Evolutionary conservation across 2,329 filamentous ascomycete species (phyloP), one percentile per base, ranked within the genome.

Genomic region (Paecilomyces niveus): DNA sequence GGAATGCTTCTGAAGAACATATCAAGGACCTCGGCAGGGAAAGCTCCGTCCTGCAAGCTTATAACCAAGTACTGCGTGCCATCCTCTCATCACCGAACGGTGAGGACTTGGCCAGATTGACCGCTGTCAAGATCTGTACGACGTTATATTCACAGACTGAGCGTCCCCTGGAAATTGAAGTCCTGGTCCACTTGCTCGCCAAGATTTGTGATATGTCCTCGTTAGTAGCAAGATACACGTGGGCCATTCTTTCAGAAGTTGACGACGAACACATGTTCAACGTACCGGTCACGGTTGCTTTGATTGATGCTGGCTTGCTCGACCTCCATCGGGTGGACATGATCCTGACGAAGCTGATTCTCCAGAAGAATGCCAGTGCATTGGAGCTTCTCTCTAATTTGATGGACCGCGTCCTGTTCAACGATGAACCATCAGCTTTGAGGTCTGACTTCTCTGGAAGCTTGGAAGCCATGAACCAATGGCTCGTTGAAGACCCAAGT

Each of bases 401-500:
- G 51, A 80, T 96, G 62, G 89, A 94, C 63, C 84, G 90, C 51
- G 84, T 92, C 0, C 78, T 97, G 8, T 83, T 96, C 54, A 89
- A 85, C 64, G 89, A 92, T 54, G 85, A 87, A 52, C 90, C 91
- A 0, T 83, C 88, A 45, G 89, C 89, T 1, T 78, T 97, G 54
- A 89, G 91, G 65, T 87, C 92, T 1, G 92, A 97, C 74, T 95
- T 97, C 68, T 87, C 90, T 6, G 83, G 85, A 61, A 95, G 90
- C 58, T 81, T 96, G 57, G 88, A 93, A 63, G 88, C 86, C 53
- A 86, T 94, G 49, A 92, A 89, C 77, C 78, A 84, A 53, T 96
- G 92, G 91, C 83, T 96, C 33, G 78, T 80, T 6, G 89, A 92
- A 62, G 88, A 95, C 15, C 83, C 88, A 1, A 80, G 80, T 49